Conservation (phyloP, 73 alveolate species). For the Stentor roeselii region DNA sequence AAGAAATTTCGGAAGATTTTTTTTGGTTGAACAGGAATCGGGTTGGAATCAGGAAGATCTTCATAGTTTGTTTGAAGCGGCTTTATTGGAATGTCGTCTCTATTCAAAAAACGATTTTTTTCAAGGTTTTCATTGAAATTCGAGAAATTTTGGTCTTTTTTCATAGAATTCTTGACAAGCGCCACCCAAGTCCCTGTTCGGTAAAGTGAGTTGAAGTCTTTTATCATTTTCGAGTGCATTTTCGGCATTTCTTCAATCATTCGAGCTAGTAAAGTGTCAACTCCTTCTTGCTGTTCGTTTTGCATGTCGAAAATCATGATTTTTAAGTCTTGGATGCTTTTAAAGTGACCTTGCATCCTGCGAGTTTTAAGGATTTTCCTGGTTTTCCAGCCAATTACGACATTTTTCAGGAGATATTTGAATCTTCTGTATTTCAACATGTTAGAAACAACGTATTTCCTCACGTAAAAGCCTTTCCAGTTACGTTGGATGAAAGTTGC, state of each 20-base stretch:
- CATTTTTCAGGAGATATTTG: not conserved
- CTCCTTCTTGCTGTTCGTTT: not conserved
- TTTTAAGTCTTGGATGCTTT: not conserved
- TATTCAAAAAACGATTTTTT: no score
- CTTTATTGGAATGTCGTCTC: not conserved
- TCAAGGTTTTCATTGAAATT: not conserved
- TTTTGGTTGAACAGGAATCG: constrained; percentile 4
- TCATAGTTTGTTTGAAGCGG: not conserved
- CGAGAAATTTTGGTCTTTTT: not conserved
- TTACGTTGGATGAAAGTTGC: constrained; percentile 17
- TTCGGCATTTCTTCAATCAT: not conserved
- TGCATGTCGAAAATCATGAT: not conserved
- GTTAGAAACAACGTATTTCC: not conserved
- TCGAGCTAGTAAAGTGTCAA: not conserved
- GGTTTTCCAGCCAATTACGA: constrained; percentile 24
- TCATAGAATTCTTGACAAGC: not conserved
- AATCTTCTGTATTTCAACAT: not conserved
- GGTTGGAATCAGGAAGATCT: not conserved
- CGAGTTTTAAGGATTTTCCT: not conserved
- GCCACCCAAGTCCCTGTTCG: constrained; percentile 20
- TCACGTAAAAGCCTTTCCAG: constrained; percentile 6
- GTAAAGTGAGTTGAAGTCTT: not conserved
- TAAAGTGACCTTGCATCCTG: not conserved
- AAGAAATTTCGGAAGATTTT: not conserved
- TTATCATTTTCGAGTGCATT: not conserved